Conservation (phyloP, 495 filamentous ascomycete genomes). For the Talaromyces nanjingensis region DNA sequence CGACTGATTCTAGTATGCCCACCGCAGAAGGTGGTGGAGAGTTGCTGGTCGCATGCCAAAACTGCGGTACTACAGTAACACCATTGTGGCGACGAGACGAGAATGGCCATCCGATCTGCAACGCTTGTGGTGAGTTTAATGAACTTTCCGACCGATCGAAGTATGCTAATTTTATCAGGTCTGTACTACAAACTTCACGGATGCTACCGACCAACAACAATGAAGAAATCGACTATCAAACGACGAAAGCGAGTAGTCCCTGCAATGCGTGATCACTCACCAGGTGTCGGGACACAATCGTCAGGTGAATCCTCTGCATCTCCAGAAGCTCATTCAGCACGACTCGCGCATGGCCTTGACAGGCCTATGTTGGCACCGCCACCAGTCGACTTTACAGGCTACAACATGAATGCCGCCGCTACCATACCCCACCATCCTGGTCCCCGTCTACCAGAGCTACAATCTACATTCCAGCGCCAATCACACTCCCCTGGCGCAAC, state of each 20-base stretch:
- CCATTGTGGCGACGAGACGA: slow-evolving; percentile 95
- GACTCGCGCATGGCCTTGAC: slow-evolving; percentile 53
- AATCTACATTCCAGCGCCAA: slow-evolving; percentile 26
- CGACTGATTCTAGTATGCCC: slow-evolving; percentile 17
- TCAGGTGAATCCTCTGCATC: slow-evolving; percentile 38
- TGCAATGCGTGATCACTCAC: slow-evolving; percentile 53
- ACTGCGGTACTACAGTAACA: slow-evolving; percentile 94
- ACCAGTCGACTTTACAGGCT: slow-evolving; percentile 47
- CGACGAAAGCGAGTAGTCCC: slow-evolving; percentile 93
- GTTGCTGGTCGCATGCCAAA: slow-evolving; percentile 88
- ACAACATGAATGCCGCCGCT: slow-evolving; percentile 24
- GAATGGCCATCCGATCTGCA: slow-evolving; percentile 94
- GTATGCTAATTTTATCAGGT: slow-evolving; percentile 40
- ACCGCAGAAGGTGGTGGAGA: slow-evolving; percentile 48
- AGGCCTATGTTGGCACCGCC: slow-evolving; percentile 27
- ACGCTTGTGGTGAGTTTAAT: slow-evolving; percentile 79
- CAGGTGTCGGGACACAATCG: slow-evolving; percentile 35
- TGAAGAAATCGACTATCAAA: slow-evolving; percentile 98
- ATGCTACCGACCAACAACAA: slow-evolving; percentile 81
- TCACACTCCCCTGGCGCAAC: slow-evolving; percentile 32
- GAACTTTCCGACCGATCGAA: slow-evolving; percentile 6
- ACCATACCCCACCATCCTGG: slow-evolving; percentile 34
- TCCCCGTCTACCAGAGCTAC: slow-evolving; percentile 28
- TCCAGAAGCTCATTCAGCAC: slow-evolving; percentile 36
- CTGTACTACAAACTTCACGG: slow-evolving; percentile 98